Evolutionary conservation across 768 basidiomycete genomes (phyloP), one percentile per base, ranked within the genome.

Genomic region (Lactifluus pinguis): DNA sequence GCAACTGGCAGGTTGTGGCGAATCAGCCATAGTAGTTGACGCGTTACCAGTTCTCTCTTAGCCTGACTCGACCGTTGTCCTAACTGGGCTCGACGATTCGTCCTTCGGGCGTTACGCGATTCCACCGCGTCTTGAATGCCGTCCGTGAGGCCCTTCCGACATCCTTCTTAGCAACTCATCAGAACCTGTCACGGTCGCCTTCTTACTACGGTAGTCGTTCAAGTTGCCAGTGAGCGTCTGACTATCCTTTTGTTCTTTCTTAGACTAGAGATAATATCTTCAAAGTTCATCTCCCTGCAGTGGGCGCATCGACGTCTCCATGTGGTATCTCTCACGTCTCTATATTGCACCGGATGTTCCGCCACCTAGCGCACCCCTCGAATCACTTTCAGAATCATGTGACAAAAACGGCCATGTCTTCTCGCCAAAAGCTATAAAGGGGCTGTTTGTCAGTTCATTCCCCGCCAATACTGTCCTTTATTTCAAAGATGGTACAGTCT

Each of bases 1-100:
- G n/a, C 29, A 41, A 49, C n/a, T 57, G 25, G 25, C 11, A 19
- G 56, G 29, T 42, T 57, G 56, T 50, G 56, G 56, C 56, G 39
- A 42, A 53, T 19, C n/a, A 41, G 9, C 25, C 25, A 9, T 17
- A 5, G 29, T 11, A 30, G 10, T 45, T 19, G 29, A 14, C 32
- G 32, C 21, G 45, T 48, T 25, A 17, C 48, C 17, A 1, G 17
- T 6, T 3, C 41, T 42, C 41, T 42, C 14, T 36, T 44, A 17
- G 17, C 10, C 30, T 9, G 9, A 34, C 32, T 34, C 6, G 17
- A 17, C 15, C 6, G 8, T 54, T n/a, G 30, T 44, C 53, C n/a
- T 6, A 42, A 30, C n/a, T n/a, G 41, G 11, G 15, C 1, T 25
- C 25, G 25, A 25, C 25, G 25, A 25, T 25, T 6, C 25, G 48